phyloP scores from a whole-genome alignment of 768 basidiomycete genomes.

The Hygrophorus russula region DNA sequence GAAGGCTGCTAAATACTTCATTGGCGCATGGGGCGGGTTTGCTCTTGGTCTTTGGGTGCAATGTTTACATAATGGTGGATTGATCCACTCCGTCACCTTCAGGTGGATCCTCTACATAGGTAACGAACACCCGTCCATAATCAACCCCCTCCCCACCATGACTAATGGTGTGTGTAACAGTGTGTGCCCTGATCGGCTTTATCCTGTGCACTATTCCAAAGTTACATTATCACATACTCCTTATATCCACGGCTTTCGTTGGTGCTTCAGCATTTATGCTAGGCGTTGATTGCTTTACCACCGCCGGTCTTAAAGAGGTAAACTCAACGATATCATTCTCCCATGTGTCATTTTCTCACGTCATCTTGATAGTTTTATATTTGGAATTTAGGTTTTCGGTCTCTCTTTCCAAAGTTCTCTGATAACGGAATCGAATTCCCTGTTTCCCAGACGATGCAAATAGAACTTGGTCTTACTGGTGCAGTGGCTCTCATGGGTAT shows the following conservation, averaged over 20 bases:
- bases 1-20: slow-evolving; percentile 78
- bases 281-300: slow-evolving; percentile 89
- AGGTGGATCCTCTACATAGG: slow-evolving; percentile 90
- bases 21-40: slow-evolving; percentile 81
- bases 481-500: slow-evolving; percentile 79
- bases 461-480: slow-evolving; percentile 82
- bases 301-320: slow-evolving; percentile 89
- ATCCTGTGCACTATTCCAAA: slow-evolving; percentile 75
- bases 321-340: slow-evolving; percentile 12
- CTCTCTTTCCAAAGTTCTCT: slow-evolving; percentile 69
- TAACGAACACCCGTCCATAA: slow-evolving; percentile 19
- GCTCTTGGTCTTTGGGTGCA: slow-evolving; percentile 82
- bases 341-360: slow-evolving; percentile 4
- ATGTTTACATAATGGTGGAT: slow-evolving; percentile 70
- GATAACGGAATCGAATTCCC: slow-evolving; percentile 64
- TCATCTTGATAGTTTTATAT: slow-evolving; percentile 67
- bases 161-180: slow-evolving; percentile 27
- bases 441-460: slow-evolving; percentile 83
- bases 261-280: slow-evolving; percentile 86
- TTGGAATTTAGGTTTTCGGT: slow-evolving; percentile 84
- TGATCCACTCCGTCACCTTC: slow-evolving; percentile 66
- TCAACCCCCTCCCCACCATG: slow-evolving; percentile 7
- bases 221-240: slow-evolving; percentile 79
- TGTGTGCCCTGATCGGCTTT: slow-evolving; percentile 66
- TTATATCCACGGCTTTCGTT: slow-evolving; percentile 81